Evolutionary conservation across 805 yeast species (phyloP), one percentile per base, ranked within the genome.

Genomic region (Myxozyma melibiosi): DNA sequence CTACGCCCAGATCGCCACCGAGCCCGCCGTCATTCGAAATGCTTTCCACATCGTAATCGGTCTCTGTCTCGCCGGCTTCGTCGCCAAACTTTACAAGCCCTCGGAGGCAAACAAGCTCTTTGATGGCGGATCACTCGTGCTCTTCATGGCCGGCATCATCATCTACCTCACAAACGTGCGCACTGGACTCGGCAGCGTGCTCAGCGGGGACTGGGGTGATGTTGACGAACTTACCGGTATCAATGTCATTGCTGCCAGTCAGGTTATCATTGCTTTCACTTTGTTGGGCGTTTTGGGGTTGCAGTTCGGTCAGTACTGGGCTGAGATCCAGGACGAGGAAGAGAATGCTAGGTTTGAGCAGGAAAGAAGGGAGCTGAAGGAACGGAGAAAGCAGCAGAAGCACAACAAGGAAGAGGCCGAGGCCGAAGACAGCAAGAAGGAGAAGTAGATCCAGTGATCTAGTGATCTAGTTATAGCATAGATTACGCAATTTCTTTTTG

Each of bases 241-340:
- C 67, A 89, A 88, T 63, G 96, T 94, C 38, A 82, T 94, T 68
- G 97, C 94, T 39, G 97, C 98, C 4, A 84, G 94, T 28, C 85
- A 86, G 73, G 80, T 86, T 37, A 85, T 92, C 78, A 78, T 88
- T 64, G 82, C 87, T 7, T 71, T 89, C 52, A 77, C 87, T 16
- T 75, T 91, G 51, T 69, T 82, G 22, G 97, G 97, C 63, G 87
- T 90, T n/a, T 73, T 90, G 41, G 78, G 88, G 8, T 79, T 94
- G 65, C 98, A 94, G 75, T 84, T 82, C 51, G 97, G 97, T 35
- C 80, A 92, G 68, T 89, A 87, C 81, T 92, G 87, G 74, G 96
- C 96, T 30, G 82, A 81, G 66, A 79, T 83, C 80, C 86, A 60
- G 45, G 67, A 65, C 33, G 58, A 62, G 24, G 54, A 46, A 20